A percentile compares a stretch with the other conserved stretches of the same genome.
Evolutionary conservation across 2,329 filamentous ascomycete species (phyloP).

Genomic region (Xylaria polymorpha): DNA sequence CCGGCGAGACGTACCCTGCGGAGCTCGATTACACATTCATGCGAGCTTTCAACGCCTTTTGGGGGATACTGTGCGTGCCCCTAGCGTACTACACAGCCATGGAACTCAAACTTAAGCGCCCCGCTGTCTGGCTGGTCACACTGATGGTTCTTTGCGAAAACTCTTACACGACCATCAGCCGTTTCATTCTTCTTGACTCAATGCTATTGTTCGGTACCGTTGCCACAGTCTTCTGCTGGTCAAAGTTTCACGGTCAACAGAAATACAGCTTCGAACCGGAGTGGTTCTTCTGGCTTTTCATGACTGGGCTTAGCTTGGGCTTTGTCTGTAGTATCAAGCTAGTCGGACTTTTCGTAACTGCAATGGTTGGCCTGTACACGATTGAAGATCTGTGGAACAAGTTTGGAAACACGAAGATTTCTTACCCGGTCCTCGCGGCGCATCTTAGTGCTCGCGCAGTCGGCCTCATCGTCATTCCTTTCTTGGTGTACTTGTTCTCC

Average conservation of each 20-base stretch:
- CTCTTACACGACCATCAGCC: conserved; percentile 98
- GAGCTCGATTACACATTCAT: conserved; percentile 98
- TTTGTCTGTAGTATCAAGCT: conserved; percentile 99
- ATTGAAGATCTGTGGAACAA: conserved; percentile 98
- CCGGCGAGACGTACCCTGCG: conserved; percentile 91
- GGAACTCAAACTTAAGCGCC: conserved; percentile 86
- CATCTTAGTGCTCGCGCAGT: conserved; percentile 85
- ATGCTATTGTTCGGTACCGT: conserved; percentile 99
- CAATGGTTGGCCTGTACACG: conserved; percentile 94
- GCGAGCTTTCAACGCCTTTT: conserved; percentile 96
- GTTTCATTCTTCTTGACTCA: conserved; percentile 97
- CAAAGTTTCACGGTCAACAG: conserved; percentile 92
- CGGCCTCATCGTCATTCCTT: conserved; percentile 87
- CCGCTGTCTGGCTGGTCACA: conserved; percentile 93
- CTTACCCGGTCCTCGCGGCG: conserved; percentile 70
- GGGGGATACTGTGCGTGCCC: conserved; percentile 91
- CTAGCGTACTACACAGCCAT: conserved; percentile 95
- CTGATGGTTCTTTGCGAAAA: conserved; percentile 99
- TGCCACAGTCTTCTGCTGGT: conserved; percentile 95
- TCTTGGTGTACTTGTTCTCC: conserved; percentile 93
- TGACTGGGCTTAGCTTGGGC: conserved; percentile 94
- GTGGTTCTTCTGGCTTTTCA: conserved; percentile 94
- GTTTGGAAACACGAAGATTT: conserved; percentile 94
- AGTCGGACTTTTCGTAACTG: conserved; percentile 95
- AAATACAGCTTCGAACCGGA: conserved; percentile 86